Evolutionary conservation across 176 grass and related monocot genomes (phyloP).

Genomic region (Urochloa ruziziensis): DNA sequence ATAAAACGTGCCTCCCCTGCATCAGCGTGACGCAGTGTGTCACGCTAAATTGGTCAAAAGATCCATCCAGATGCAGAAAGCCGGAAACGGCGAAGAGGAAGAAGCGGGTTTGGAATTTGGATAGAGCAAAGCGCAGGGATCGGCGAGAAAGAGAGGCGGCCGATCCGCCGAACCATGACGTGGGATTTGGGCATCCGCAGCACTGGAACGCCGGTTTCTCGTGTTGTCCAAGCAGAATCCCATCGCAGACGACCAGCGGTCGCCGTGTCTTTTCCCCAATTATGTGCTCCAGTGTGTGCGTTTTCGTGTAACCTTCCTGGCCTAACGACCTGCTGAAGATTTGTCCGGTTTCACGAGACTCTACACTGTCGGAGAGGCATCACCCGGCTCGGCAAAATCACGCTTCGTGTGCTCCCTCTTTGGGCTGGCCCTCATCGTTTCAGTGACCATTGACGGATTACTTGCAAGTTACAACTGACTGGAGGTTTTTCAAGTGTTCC

Average conservation of each 20-base stretch:
- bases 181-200: neutral
- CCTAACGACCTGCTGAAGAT: neutral
- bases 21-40: neutral
- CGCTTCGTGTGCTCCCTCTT: neutral
- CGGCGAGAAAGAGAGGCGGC: neutral
- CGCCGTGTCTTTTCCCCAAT: too few species aligned
- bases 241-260: too few species aligned
- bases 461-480: neutral
- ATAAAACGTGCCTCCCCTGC: neutral
- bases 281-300: too few species aligned
- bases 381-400: too few species aligned
- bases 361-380: neutral
- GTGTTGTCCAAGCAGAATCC: constrained; percentile 25
- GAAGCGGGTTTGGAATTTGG: neutral
- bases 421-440: too few species aligned
- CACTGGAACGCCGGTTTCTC: neutral
- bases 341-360: neutral
- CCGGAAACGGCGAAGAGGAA: neutral
- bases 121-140: neutral
- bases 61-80: neutral
- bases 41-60: constrained; percentile 8
- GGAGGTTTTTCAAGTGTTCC: neutral
- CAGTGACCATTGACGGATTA: too few species aligned
- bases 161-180: neutral
- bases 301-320: neutral